These are phyloP conservation scores for Hypholoma fasciculare DNA, from an alignment of 768 basidiomycete genomes.

Conservation along the genomic window DNA sequence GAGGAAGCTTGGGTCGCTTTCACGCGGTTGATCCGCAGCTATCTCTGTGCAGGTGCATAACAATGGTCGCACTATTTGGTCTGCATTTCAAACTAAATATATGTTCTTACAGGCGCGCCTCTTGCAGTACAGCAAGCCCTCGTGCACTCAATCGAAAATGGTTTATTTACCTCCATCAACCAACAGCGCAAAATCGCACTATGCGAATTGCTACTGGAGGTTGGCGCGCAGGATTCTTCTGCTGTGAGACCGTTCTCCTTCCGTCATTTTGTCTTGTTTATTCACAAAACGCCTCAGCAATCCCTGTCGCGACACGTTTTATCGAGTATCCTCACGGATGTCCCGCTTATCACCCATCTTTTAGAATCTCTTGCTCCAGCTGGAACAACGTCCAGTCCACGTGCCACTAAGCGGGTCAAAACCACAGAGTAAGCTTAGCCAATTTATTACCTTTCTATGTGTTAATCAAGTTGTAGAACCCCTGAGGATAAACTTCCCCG, in stretches of 20 bases:
- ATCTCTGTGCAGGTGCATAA: constrained; percentile 47
- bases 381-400: constrained; percentile 38
- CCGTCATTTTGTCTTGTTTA: constrained; percentile 3
- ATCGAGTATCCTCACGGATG: constrained; percentile 46
- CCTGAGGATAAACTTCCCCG: constrained; percentile 43
- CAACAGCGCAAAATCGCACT: constrained; percentile 55
- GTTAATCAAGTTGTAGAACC: constrained; percentile 19
- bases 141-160: constrained; percentile 45
- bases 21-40: constrained; percentile 38
- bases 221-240: constrained; percentile 46
- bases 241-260: constrained; percentile 36
- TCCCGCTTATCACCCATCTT: constrained; percentile 51
- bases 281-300: constrained; percentile 31
- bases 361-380: constrained; percentile 50
- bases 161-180: constrained; percentile 55
- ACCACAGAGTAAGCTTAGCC: constrained; percentile 46
- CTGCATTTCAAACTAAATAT: neutral
- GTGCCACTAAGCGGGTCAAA: constrained; percentile 66
- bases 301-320: constrained; percentile 50
- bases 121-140: constrained; percentile 40
- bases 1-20: constrained; percentile 54
- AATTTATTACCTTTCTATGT: neutral
- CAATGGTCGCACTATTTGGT: neutral
- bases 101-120: constrained; percentile 35
- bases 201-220: constrained; percentile 55